Base-by-base conservation (phyloP, 768 basidiomycete species). In the Candolleomyces efflorescens region DNA sequence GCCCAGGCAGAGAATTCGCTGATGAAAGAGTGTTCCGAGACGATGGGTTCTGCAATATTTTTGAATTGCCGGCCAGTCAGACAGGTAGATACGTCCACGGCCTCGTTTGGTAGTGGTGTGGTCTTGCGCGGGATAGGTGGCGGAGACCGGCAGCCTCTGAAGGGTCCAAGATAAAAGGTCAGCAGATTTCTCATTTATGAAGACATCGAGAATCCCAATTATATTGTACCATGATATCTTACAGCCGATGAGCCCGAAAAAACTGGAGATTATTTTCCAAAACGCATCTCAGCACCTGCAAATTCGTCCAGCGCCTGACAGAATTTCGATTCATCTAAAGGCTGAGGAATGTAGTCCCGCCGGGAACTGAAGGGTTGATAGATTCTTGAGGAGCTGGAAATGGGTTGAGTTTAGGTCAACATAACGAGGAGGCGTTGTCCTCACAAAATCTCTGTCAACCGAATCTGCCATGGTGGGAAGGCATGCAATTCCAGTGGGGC, bases 381-480 rank as follows among this genome's bases (percentile, higher is more conserved):
- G 24, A 9, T 11, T 20, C 18, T 23, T 11, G 54, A 45, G 4
- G 53, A 47, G 45, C 48, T 53, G 53, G 15, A 39, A 53, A 47
- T 52, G 36, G 39, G 27, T 24, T 32, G n/a, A 46, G 18, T 43
- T 7, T 53, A n/a, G 13, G 38, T 18, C 23, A 26, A 18, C 17
- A 39, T 52, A n/a, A 55, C 13, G 37, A 15, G n/a, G 18, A 18
- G 7, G n/a, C 6, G 12, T 15, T 27, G 23, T 23, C 49, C 87
- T 71, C 66, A 92, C 91, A 85, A 79, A 59, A 93, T 84, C 69
- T 93, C 91, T 46, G 89, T 89, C 43, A 93, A 72, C 55, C 86
- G 77, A n/a, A 85, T 82, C 63, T 93, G 91, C 90, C 91, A 93
- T 15, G 91, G 91, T 17, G 91, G 91, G 64, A 87, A 92, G 4